phyloP scores from a whole-genome alignment of 257 asterid genomes.

The Nicotiana tomentosiformis region DNA sequence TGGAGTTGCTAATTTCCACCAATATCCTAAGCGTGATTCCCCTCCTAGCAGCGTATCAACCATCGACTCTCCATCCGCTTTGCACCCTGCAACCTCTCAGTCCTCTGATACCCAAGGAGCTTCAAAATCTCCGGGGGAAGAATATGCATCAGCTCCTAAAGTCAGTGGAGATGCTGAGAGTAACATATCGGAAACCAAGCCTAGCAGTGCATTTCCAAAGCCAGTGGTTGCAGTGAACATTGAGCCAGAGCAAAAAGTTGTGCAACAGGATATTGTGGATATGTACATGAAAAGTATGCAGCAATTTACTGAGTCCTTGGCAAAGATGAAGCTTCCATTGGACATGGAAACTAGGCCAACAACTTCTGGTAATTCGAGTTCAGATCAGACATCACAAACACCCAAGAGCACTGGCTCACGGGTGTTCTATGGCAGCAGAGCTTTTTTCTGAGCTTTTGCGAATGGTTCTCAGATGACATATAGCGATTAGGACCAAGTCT shows the following conservation, averaged over 20 bases:
- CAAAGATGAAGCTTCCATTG: slow-evolving; percentile 93
- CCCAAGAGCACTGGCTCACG: slow-evolving; percentile 74
- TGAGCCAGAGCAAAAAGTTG: slow-evolving; percentile 71
- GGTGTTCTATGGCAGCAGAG: slow-evolving; percentile 94
- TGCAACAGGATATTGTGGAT: slow-evolving; percentile 93
- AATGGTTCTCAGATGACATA: slow-evolving; percentile 39
- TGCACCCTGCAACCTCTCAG: slow-evolving; percentile 40
- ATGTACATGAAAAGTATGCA: slow-evolving; percentile 99
- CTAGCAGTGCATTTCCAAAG: slow-evolving; percentile 25
- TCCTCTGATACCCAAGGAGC: slow-evolving; percentile 49
- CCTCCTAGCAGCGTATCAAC: slow-evolving; percentile 61
- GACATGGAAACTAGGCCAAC: slow-evolving; percentile 67
- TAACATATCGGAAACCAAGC: slow-evolving; percentile 28
- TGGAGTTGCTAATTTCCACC: slow-evolving; percentile 17
- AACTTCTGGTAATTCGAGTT: slow-evolving; percentile 68
- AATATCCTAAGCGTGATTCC: slow-evolving; percentile 38
- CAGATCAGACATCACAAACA: slow-evolving; percentile 65
- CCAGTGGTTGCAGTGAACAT: slow-evolving; percentile 49
- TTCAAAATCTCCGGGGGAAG: slow-evolving; percentile 36
- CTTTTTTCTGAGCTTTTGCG: slow-evolving; percentile 69
- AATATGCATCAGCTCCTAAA: slow-evolving; percentile 37
- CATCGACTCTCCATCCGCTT: slow-evolving; percentile 39
- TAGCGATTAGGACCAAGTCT: slow-evolving; percentile 37
- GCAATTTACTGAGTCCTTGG: slow-evolving; percentile 85
- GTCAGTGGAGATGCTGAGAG: slow-evolving; percentile 37